These are phyloP conservation scores for Coemansia sp. DNA, from an alignment of 192 early-diverging fungal genomes.

Conservation along the genomic window DNA sequence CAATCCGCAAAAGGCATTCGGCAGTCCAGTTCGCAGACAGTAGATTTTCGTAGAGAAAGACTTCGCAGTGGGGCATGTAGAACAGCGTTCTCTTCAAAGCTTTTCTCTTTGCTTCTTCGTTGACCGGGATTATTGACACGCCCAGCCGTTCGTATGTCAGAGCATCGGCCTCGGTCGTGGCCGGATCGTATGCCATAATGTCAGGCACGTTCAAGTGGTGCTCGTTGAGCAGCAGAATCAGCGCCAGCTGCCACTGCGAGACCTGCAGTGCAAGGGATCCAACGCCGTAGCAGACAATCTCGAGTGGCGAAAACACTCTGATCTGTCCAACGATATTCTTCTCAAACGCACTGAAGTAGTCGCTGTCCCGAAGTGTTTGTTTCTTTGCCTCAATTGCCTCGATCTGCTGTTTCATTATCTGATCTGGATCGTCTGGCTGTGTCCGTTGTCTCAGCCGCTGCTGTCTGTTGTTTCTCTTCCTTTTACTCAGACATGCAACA, in stretches of 20 bases:
- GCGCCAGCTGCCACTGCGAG: constrained; percentile 50
- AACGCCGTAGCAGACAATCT: constrained; percentile 50
- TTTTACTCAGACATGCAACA: neutral
- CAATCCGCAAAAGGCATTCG: constrained; percentile 7
- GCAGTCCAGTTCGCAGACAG: constrained; percentile 33
- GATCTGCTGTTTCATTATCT: constrained; percentile 8
- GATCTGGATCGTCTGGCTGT: neutral
- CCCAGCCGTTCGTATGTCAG: constrained; percentile 11
- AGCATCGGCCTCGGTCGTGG: constrained; percentile 3
- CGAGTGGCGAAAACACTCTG: constrained; percentile 25
- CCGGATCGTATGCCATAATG: constrained; percentile 40
- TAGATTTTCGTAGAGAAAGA: constrained; percentile 48
- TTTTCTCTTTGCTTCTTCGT: constrained; percentile 34
- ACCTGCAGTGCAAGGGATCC: constrained; percentile 25
- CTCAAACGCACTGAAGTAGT: constrained; percentile 14
- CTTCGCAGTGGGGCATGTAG: constrained; percentile 55
- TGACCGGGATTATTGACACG: constrained; percentile 22
- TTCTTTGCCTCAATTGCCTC: constrained; percentile 16
- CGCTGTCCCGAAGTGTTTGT: constrained; percentile 7
- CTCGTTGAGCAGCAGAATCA: constrained; percentile 25
- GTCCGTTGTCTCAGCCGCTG: neutral
- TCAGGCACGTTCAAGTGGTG: neutral
- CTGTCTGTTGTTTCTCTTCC: constrained; percentile 5
- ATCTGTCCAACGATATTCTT: neutral
- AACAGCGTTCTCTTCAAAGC: constrained; percentile 32